These are phyloP conservation scores for Cladophialophora immunda DNA, from an alignment of 2,329 filamentous ascomycete genomes.

Conservation along the genomic window DNA sequence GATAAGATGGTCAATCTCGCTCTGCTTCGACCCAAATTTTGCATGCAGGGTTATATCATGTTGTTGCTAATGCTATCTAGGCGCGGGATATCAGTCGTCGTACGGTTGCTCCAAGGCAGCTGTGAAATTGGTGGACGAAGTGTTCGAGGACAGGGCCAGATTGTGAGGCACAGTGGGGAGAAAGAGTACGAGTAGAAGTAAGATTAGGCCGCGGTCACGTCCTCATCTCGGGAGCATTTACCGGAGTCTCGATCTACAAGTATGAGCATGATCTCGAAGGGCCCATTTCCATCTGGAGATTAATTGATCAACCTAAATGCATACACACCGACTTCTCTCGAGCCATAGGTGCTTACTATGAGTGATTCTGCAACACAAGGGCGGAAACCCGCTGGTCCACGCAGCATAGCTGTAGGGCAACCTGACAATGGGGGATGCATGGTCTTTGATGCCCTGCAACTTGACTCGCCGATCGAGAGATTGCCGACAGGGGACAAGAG, in stretches of 20 bases:
- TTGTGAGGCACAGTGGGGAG: constrained; percentile 20
- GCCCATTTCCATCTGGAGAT: neutral
- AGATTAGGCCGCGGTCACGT: neutral
- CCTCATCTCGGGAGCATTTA: neutral
- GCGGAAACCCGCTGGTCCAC: constrained; percentile 5
- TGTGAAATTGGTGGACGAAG: constrained; percentile 70
- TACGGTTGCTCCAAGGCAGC: constrained; percentile 76
- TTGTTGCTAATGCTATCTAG: constrained; percentile 49
- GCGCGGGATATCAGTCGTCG: constrained; percentile 69
- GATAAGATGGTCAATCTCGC: neutral
- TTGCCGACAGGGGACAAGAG: constrained; percentile 28
- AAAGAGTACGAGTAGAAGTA: neutral
- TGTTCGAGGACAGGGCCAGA: constrained; percentile 41
- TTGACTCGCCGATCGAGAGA: constrained; percentile 33
- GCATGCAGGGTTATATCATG: neutral
- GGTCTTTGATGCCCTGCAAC: neutral
- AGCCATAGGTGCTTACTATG: neutral
- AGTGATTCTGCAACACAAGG: neutral
- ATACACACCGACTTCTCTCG: neutral
- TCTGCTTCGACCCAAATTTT: neutral
- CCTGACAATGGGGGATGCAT: neutral
- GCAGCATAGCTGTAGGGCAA: constrained; percentile 16
- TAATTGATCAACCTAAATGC: constrained; percentile 3
- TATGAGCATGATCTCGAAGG: neutral
- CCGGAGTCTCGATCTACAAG: neutral